These are phyloP conservation scores for Phytophthora sansomeana DNA, from an alignment of 352 stramenopile genomes.

Conservation along the genomic window DNA sequence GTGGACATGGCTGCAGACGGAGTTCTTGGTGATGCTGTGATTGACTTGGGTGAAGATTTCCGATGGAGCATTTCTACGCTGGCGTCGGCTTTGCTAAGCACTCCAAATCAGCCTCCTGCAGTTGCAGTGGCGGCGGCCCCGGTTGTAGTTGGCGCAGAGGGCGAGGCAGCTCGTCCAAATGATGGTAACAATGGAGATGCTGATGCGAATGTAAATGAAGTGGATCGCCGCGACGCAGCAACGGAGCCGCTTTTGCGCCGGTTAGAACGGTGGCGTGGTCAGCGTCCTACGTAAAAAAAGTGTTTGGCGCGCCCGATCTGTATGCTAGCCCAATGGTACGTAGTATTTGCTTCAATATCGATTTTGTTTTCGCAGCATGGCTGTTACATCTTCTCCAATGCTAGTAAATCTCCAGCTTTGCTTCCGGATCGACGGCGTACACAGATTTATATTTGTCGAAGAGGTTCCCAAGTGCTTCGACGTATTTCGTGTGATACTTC, in stretches of 20 bases:
- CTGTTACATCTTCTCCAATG: no score
- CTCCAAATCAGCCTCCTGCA: not conserved
- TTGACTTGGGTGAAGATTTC: constrained; percentile 51
- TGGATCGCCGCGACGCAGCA: not conserved
- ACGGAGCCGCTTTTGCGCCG: constrained; percentile 36
- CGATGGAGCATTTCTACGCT: constrained; percentile 52
- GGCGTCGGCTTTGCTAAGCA: constrained; percentile 37
- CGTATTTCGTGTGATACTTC: constrained; percentile 92
- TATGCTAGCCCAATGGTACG: not conserved
- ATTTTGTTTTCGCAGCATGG: not conserved
- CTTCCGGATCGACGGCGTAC: constrained; percentile 75
- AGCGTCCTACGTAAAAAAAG: constrained; percentile 11
- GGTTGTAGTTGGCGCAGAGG: not conserved
- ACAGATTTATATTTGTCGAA: constrained; percentile 89
- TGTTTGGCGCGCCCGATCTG: not conserved
- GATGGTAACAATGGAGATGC: constrained; percentile 4
- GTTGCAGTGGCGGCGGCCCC: not conserved
- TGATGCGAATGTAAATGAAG: not conserved
- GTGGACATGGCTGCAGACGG: constrained; percentile 29
- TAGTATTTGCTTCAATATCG: constrained; percentile 5
- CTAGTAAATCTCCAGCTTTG: constrained; percentile 66
- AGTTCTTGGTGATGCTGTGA: constrained; percentile 43
- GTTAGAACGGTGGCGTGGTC: constrained; percentile 16
- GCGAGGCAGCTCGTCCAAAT: constrained; percentile 16
- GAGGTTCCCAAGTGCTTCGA: constrained; percentile 74